Conservation (phyloP, 1,284 basidiomycete genomes). For the Malassezia equina region DNA sequence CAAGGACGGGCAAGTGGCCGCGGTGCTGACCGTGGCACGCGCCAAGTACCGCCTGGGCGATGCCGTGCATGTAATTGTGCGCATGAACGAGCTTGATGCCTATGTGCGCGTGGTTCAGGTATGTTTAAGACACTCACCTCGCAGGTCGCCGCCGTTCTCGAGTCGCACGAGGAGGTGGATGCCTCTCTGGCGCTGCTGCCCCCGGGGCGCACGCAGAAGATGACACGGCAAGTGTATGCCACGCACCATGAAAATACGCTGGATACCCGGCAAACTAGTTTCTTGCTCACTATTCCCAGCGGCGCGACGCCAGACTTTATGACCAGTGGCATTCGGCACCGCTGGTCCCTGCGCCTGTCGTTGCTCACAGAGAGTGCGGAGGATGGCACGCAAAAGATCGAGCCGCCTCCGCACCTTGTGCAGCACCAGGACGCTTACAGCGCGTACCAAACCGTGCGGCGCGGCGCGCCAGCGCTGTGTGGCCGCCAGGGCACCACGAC, state of each 20-base stretch:
- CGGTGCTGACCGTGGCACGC: slow-evolving; percentile 38
- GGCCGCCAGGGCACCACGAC: not conserved
- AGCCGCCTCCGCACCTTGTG: slow-evolving; percentile 30
- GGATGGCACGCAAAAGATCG: slow-evolving; percentile 2
- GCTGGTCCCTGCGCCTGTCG: slow-evolving; percentile 34
- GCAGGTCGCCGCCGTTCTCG: slow-evolving; percentile 27
- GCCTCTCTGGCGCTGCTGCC: slow-evolving; percentile 32
- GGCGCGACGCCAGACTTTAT: slow-evolving; percentile 40
- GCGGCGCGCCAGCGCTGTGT: slow-evolving; percentile 21
- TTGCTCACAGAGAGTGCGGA: slow-evolving; percentile 30
- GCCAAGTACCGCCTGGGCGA: slow-evolving; percentile 44
- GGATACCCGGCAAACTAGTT: slow-evolving; percentile 30
- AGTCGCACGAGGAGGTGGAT: slow-evolving; percentile 42
- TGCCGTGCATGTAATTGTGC: slow-evolving; percentile 34
- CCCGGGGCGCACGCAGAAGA: slow-evolving; percentile 19
- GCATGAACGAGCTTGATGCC: slow-evolving; percentile 27
- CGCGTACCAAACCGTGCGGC: slow-evolving; percentile 28
- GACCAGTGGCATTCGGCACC: slow-evolving; percentile 37
- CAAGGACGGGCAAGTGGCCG: slow-evolving; percentile 42
- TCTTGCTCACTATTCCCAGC: slow-evolving; percentile 31
- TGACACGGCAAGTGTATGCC: slow-evolving; percentile 32
- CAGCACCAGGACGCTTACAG: slow-evolving; percentile 29
- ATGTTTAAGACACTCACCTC: not conserved
- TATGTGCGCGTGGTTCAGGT: slow-evolving; percentile 32
- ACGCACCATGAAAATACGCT: slow-evolving; percentile 37